phyloP scores from a whole-genome alignment of 805 yeast species.

The Yamadazyma sp. region DNA sequence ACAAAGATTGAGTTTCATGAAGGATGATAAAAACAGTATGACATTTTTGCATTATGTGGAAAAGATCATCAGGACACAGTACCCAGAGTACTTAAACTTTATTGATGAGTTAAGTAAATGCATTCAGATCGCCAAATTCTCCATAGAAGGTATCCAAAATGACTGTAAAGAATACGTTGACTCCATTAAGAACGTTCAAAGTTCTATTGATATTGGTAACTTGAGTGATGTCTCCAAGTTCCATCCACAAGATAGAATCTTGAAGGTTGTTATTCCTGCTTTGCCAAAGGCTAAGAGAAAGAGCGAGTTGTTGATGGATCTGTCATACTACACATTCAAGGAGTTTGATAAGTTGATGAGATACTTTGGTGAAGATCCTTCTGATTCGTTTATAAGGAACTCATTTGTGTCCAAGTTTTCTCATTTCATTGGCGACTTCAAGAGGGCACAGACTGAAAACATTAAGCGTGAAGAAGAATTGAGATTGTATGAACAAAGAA shows the following conservation, averaged over 20 bases:
- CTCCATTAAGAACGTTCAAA: constrained; percentile 50
- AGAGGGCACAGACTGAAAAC: constrained; percentile 64
- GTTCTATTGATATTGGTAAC: constrained; percentile 59
- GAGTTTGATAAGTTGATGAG: constrained; percentile 61
- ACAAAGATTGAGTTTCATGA: constrained; percentile 68
- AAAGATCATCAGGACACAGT: constrained; percentile 59
- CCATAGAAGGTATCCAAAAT: constrained; percentile 59
- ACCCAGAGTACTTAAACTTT: constrained; percentile 62
- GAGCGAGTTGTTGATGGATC: constrained; percentile 50
- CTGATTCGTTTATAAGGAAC: constrained; percentile 52
- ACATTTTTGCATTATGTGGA: constrained; percentile 77
- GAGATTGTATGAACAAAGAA: constrained; percentile 71
- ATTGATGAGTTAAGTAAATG: constrained; percentile 58
- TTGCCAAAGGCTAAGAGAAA: constrained; percentile 56
- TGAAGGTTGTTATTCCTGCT: constrained; percentile 52
- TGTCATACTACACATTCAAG: constrained; percentile 48
- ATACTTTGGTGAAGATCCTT: constrained; percentile 71
- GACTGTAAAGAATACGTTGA: constrained; percentile 59
- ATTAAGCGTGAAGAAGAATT: constrained; percentile 67
- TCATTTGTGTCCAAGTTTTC: constrained; percentile 63
- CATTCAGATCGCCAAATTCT: constrained; percentile 54
- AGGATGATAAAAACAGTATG: constrained; percentile 65
- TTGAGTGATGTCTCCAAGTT: constrained; percentile 60
- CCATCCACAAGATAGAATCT: constrained; percentile 66
- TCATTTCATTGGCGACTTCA: constrained; percentile 59